A percentile compares a stretch with the other conserved stretches of the same genome.
phyloP scores from a whole-genome alignment of 2,329 filamentous ascomycete species.

The Monosporascus cannonballus region DNA sequence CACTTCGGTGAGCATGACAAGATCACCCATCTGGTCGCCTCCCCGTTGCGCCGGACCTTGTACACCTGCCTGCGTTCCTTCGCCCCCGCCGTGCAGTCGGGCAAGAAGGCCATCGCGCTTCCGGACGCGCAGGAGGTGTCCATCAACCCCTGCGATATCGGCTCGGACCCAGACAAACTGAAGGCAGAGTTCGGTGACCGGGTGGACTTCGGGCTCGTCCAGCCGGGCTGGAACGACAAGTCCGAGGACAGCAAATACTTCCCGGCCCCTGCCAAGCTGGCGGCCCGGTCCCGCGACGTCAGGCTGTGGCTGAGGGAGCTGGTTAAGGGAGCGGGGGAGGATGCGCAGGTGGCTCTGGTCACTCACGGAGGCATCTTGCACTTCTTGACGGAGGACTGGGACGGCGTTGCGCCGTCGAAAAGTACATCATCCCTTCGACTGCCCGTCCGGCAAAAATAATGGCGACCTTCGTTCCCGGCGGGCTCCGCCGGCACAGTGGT shows the following conservation, averaged over 20 bases:
- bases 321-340: slow-evolving; percentile 33
- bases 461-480: background rate
- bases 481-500: background rate
- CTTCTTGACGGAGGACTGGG: slow-evolving; percentile 78
- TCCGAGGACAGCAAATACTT: slow-evolving; percentile 35
- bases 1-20: slow-evolving; percentile 59
- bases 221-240: slow-evolving; percentile 69
- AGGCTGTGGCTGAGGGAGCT: slow-evolving; percentile 51
- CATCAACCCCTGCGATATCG: slow-evolving; percentile 69
- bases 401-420: slow-evolving; percentile 42
- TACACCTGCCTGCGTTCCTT: slow-evolving; percentile 72
- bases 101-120: slow-evolving; percentile 54
- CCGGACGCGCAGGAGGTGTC: slow-evolving; percentile 77
- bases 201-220: slow-evolving; percentile 59
- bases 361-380: slow-evolving; percentile 82
- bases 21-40: slow-evolving; percentile 68
- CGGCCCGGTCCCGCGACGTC: slow-evolving; percentile 53
- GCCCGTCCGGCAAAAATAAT: background rate
- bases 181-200: slow-evolving; percentile 51
- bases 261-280: slow-evolving; percentile 46
- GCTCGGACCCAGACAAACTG: slow-evolving; percentile 51
- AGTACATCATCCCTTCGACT: slow-evolving; percentile 27
- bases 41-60: slow-evolving; percentile 74
- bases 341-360: slow-evolving; percentile 66
- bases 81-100: slow-evolving; percentile 41